A percentile compares a stretch with the other conserved stretches of the same genome.
phyloP scores from a whole-genome alignment of 345 rosid species.

The Salix udensis region DNA sequence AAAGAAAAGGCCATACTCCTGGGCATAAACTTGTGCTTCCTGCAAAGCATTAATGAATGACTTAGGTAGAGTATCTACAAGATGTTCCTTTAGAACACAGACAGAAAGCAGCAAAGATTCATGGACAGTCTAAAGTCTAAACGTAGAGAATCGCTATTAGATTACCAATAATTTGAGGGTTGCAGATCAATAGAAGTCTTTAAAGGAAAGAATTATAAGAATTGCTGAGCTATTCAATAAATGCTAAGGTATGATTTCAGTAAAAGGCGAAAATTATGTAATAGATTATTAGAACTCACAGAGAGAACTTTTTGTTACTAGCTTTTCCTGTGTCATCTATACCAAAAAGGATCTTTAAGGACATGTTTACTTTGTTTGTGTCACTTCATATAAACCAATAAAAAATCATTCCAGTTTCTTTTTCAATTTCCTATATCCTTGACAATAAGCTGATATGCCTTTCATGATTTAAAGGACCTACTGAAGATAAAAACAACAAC shows the following conservation, averaged over 20 bases:
- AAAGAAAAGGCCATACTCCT: slow-evolving; percentile 76
- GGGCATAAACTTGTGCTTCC: slow-evolving; percentile 74
- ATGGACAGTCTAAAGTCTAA: neutral
- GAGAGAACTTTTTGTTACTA: neutral
- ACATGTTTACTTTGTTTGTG: neutral
- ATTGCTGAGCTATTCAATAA: neutral
- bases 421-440: neutral
- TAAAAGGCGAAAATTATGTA: neutral
- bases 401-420: neutral
- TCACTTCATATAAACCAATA: neutral
- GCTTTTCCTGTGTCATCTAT: neutral
- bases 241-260: neutral
- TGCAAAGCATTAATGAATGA: slow-evolving; percentile 26
- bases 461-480: neutral
- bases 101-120: neutral
- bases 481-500: neutral
- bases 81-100: neutral
- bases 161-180: neutral
- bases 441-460: neutral
- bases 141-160: neutral
- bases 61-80: neutral
- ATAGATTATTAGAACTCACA: neutral
- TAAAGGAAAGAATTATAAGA: neutral
- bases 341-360: neutral
- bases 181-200: neutral